Conservation (phyloP, 2,329 filamentous ascomycete genomes). For the Ophiostoma pallidulum region DNA sequence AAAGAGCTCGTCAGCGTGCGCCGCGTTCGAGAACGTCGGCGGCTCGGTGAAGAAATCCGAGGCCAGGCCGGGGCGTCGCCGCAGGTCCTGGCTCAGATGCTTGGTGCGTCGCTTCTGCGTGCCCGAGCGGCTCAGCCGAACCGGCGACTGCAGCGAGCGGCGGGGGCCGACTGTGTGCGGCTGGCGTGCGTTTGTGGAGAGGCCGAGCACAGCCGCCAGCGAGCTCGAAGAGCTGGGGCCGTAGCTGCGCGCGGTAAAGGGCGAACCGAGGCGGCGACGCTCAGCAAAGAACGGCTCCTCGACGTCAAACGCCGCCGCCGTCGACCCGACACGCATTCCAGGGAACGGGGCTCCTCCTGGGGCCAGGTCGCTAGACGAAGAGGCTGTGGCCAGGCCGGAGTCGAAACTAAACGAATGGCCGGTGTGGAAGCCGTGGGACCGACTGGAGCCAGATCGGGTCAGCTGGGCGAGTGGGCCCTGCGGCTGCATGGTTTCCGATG, state of each 20-base stretch:
- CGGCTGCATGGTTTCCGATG: constrained; percentile 55
- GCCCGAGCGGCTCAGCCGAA: constrained; percentile 42
- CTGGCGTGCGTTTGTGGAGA: constrained; percentile 30
- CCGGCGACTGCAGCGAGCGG: constrained; percentile 44
- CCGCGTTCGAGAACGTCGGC: constrained; percentile 19
- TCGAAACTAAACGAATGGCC: not conserved
- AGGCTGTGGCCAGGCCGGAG: not conserved
- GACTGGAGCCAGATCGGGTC: constrained; percentile 28
- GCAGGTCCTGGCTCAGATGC: constrained; percentile 37
- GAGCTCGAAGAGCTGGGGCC: constrained; percentile 50
- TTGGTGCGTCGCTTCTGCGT: constrained; percentile 47
- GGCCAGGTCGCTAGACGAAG: not conserved
- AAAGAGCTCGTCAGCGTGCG: constrained; percentile 29
- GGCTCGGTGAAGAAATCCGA: constrained; percentile 46
- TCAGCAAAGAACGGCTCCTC: constrained; percentile 23
- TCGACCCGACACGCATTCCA: constrained; percentile 3
- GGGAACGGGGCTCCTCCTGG: not conserved
- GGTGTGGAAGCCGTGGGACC: constrained; percentile 7
- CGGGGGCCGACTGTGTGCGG: constrained; percentile 41
- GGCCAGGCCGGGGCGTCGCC: constrained; percentile 46
- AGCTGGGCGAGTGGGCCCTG: constrained; percentile 52
- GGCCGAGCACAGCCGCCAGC: constrained; percentile 31
- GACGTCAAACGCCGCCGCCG: constrained; percentile 11
- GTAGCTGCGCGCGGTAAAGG: constrained; percentile 50
- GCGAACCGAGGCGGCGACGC: constrained; percentile 39